Evolutionary conservation across 805 yeast genomes (phyloP).

Genomic region (Sugiyamaella americana): DNA sequence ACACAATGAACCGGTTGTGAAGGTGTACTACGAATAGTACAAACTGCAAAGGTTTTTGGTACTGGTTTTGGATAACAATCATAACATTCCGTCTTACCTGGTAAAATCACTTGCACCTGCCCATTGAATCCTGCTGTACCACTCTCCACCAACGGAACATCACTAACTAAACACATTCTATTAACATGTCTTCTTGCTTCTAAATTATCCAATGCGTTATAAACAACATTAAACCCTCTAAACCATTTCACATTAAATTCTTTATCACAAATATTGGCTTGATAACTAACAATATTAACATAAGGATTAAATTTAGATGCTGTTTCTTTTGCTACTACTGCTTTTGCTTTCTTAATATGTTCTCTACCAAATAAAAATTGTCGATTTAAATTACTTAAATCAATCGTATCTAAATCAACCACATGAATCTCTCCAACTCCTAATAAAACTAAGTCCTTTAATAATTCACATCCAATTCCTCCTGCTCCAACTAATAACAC

Average conservation of each 20-base stretch:
- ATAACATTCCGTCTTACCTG: slow-evolving; percentile 82
- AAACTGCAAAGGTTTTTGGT: slow-evolving; percentile 89
- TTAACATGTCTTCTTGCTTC: slow-evolving; percentile 92
- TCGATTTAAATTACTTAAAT: slow-evolving; percentile 83
- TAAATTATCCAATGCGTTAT: slow-evolving; percentile 89
- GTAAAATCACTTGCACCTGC: slow-evolving; percentile 86
- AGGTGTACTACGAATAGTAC: slow-evolving; percentile 95
- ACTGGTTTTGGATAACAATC: slow-evolving; percentile 84
- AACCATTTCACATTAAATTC: slow-evolving; percentile 75
- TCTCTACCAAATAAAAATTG: slow-evolving; percentile 86
- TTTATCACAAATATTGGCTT: slow-evolving; percentile 82
- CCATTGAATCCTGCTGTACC: slow-evolving; percentile 97
- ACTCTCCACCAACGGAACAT: slow-evolving; percentile 77
- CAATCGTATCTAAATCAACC: slow-evolving; percentile 94
- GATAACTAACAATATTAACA: slow-evolving; percentile 69
- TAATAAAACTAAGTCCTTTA: slow-evolving; percentile 70
- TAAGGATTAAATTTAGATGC: slow-evolving; percentile 65
- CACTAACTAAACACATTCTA: slow-evolving; percentile 65
- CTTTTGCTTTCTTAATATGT: slow-evolving; percentile 85
- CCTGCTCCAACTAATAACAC: slow-evolving; percentile 92
- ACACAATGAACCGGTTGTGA: slow-evolving; percentile 93
- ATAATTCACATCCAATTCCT: slow-evolving; percentile 89
- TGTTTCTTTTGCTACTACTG: slow-evolving; percentile 76
- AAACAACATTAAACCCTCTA: slow-evolving; percentile 65
- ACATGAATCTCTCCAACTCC: slow-evolving; percentile 85